Evolutionary conservation across 2,329 filamentous ascomycete genomes (phyloP), one percentile per base, ranked within the genome.

Genomic region (Xylariaceae sp.): DNA sequence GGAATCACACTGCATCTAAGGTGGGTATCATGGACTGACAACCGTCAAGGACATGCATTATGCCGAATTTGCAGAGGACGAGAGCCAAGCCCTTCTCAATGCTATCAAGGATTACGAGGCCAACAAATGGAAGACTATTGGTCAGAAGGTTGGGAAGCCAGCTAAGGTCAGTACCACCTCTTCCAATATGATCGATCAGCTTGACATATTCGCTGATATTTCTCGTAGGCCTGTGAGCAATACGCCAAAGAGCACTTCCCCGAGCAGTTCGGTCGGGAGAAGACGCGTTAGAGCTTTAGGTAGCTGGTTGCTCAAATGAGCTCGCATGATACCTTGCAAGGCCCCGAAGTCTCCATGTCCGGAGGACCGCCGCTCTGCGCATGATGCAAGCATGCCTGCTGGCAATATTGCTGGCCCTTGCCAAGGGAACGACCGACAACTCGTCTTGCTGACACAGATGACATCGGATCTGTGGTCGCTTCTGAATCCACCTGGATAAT

Each of bases 101-200:
- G 92, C 92, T 19, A 98, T 98, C 65, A 95, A 94, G 64, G 92
- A 98, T 58, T 96, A 96, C 63, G 92, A 98, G 58, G 83, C 87
- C 56, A 95, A 93, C 61, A 96, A 96, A 59, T 98, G 92, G 92
- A 96, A 96, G 65, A 79, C 82, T 17, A 96, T 96, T 55, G 92
- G 92, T 22, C 81, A 86, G 59, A 96, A 96, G 63, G 87, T 98
- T 49, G 88, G 89, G 53, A 98, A 98, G 65, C 92, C 92, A 31
- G 92, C 92, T 49, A 98, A 98, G 79, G 83, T 87, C 59, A 43
- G 63, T 54, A 36, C 40, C 38, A 32, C 15, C 32, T 21, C 24
- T 16, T 24, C 19, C 23, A 19, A 15, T 13, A 17, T 13, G 23
- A 27, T 15, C 18, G 32, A 21, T 35, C 24, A 13, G 16, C 12